Conservation (phyloP, 2,329 filamentous ascomycete species). For the Colletotrichum zoysiae region DNA sequence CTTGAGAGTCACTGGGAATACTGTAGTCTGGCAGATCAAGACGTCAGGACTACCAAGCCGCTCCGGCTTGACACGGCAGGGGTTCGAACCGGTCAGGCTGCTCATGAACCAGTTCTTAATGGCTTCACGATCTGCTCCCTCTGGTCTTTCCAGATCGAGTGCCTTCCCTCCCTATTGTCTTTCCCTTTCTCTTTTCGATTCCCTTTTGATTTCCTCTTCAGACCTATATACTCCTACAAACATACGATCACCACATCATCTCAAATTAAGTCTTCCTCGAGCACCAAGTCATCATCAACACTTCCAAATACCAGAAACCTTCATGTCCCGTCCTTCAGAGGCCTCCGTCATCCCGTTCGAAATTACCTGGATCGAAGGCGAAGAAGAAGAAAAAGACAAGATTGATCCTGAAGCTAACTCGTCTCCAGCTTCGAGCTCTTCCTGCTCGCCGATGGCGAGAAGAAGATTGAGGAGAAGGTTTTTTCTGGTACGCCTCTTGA, state of each 20-base stretch:
- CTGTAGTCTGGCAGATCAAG: neutral
- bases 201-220: neutral
- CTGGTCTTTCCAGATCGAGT: neutral
- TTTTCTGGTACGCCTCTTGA: slow-evolving; percentile 81
- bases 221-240: neutral
- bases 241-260: neutral
- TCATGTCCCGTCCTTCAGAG: neutral
- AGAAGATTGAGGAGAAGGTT: slow-evolving; percentile 89
- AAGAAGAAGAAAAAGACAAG: neutral
- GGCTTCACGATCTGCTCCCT: neutral
- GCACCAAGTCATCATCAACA: neutral
- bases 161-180: neutral
- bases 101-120: neutral
- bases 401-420: neutral
- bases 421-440: slow-evolving; percentile 88
- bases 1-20: neutral
- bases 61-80: neutral
- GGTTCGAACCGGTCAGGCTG: neutral
- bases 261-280: neutral
- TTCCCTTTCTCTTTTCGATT: neutral
- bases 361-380: neutral
- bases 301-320: neutral
- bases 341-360: slow-evolving; percentile 6
- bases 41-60: neutral
- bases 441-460: slow-evolving; percentile 87